A percentile compares a stretch with the other conserved stretches of the same genome.
Evolutionary conservation across 1,284 basidiomycete genomes (phyloP).

Genomic region (Pascua guehoae): DNA sequence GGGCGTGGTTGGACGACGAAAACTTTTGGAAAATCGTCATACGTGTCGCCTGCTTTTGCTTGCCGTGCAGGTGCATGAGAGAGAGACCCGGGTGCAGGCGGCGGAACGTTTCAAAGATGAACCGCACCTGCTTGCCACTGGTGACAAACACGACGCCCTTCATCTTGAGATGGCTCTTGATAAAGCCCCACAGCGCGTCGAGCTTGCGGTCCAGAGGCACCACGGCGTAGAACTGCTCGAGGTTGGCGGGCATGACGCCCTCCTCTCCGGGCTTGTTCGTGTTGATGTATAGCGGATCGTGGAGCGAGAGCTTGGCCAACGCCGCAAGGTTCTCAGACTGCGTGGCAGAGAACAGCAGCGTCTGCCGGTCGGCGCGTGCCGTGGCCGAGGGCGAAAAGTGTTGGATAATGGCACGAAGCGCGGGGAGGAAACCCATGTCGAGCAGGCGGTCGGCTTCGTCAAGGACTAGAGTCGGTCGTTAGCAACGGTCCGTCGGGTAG

Average conservation of each 20-base stretch:
- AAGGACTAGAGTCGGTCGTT: conserved; percentile 59
- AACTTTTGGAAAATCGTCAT: conserved; percentile 79
- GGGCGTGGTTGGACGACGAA: conserved; percentile 69
- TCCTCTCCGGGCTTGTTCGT: conserved; percentile 55
- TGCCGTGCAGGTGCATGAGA: conserved; percentile 88
- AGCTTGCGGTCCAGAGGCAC: conserved; percentile 84
- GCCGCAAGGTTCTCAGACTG: conserved; percentile 88
- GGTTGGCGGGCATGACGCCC: conserved; percentile 61
- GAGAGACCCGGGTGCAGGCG: conserved; percentile 90
- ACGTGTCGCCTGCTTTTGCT: conserved; percentile 90
- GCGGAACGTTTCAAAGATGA: conserved; percentile 94
- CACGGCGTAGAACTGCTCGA: conserved; percentile 88
- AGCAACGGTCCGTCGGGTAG: too few species aligned
- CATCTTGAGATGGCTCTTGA: conserved; percentile 87
- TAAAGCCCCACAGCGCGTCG: conserved; percentile 88
- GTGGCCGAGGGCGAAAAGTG: conserved; percentile 61
- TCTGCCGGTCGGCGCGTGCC: conserved; percentile 69
- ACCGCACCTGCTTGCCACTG: conserved; percentile 85
- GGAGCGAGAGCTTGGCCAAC: conserved; percentile 83
- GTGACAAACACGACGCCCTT: conserved; percentile 95
- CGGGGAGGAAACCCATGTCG: conserved; percentile 91
- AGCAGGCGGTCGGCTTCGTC: conserved; percentile 96
- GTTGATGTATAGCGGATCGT: conserved; percentile 75
- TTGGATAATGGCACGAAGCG: conserved; percentile 81
- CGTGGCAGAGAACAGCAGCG: conserved; percentile 93